Evolutionary conservation across 106 monocot species (phyloP), one percentile per base, ranked within the genome.

Genomic region (Agapanthus africanus): DNA sequence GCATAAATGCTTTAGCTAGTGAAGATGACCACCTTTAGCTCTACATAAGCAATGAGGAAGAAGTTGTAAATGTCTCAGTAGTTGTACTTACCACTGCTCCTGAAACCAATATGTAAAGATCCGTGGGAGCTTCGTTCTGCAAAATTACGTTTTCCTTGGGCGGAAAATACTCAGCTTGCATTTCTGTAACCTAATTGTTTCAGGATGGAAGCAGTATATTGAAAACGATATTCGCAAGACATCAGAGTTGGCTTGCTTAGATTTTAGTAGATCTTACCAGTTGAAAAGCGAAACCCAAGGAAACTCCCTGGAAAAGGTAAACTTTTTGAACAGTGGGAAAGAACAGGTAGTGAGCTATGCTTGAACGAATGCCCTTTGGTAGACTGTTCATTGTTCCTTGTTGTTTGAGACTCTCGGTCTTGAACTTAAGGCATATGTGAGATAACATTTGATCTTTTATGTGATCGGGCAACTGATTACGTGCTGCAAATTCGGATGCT

Each of bases 361-460:
- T 88, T 26, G 81, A 79, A 52, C 76, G 79, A 51, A 81, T 73
- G 49, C 67, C 84, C 70, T 74, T 81, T 11, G 81, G 81, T 1
- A 84, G 84, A 25, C 59, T 19, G 30, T 77, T 72, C 37, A 87
- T 51, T 2, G 77, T 80, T 65, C 87, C 81, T 64, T 91, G 83
- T 64, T 91, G 90, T 61, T 84, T 50, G 38, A 70, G 22, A 4
- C 46, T 47, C 47, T 70, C 62, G 14, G 63, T 49, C 37, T 60
- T 67, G 59, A 46, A 67, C 40, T 23, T 67, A 21, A 68, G 74
- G 71, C 75, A 78, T 71, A 86, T 71, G 73, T 88, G 82, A 40
- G 80, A 87, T 71, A 82, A 23, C 84, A 91, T 88, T 65, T 88
- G 84, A 71, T 84, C 77, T 70, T 84, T 73, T 73, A 84, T 81